phyloP scores from a whole-genome alignment of 495 filamentous ascomycete genomes.

The Neurospora sp. region DNA sequence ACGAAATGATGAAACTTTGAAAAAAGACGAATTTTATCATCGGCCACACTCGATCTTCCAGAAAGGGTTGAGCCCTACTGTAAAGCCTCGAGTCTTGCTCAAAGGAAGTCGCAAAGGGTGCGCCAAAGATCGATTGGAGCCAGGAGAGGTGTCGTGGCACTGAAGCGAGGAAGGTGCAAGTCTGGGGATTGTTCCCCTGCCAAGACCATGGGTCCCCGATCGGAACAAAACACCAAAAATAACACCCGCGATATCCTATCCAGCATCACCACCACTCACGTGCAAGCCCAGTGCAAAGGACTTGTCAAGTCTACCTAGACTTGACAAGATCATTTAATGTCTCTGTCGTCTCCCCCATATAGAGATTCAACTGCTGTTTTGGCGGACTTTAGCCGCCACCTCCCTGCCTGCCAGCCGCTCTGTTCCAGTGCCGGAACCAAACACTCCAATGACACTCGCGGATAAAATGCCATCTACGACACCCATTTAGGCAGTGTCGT shows the following conservation, averaged over 20 bases:
- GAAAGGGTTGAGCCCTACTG: neutral
- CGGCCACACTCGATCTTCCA: neutral
- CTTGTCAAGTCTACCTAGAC: too few species aligned
- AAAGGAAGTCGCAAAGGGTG: neutral
- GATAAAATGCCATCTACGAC: neutral
- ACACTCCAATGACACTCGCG: neutral
- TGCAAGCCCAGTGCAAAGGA: too few species aligned
- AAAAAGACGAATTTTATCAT: neutral
- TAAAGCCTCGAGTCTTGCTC: neutral
- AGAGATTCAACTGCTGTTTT: neutral
- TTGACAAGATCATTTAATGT: too few species aligned
- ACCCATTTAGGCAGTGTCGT: neutral
- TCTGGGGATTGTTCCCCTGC: neutral
- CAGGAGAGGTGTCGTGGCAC: too few species aligned
- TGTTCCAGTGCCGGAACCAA: neutral
- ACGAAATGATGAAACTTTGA: neutral
- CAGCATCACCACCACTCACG: neutral
- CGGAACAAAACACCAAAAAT: neutral
- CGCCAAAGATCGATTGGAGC: neutral
- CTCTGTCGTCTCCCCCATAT: too few species aligned
- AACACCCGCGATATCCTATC: neutral
- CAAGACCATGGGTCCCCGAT: neutral
- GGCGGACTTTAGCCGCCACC: neutral
- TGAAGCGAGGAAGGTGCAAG: neutral
- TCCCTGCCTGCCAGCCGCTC: neutral